Evolutionary conservation across 805 yeast genomes (phyloP), one percentile per base, ranked within the genome.

Genomic region (Ogataea glucozyma): DNA sequence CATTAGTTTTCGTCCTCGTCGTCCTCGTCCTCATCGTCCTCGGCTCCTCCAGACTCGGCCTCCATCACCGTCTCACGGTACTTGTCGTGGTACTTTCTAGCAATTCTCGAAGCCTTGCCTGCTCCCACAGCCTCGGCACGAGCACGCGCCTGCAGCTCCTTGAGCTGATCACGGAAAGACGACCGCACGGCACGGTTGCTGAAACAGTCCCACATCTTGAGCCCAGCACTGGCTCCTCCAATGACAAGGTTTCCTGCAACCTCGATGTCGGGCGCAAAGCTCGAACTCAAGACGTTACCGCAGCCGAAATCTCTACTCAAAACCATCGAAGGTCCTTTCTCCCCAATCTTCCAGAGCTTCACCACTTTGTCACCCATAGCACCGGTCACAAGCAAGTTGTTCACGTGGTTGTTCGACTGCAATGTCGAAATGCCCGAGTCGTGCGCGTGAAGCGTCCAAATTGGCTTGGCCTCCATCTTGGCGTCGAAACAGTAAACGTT

Each of bases 391-490:
- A 93, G 65, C 72, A 87, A 67, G 14, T 91, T 93, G 19, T 83
- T 81, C 23, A 88, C 62, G 59, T 70, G 76, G 19, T 62, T 60
- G 66, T 88, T 90, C 26, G 83, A 75, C 52, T 83, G 84, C 53
- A 93, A 74, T 2, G 91, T 73, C 4, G 97, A 84, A 48, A 93
- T 84, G 48, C 96, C 97, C 2, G 95, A 78, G 67, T 93, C 98
- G 63, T 93, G 99, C 2, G 98, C 98, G 65, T 93, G 96, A 54
- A 93, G 72, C 2, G 96, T 88, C 99, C 99, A 93, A 23, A 91
- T 57, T 14, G 97, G 90, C 51, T 75, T 76, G 44, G 72, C 69
- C 34, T 73, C 75, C 38, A 68, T 69, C 63, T 96, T 79, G 33
- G 88, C 84, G 64, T 91, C 99, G 57, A 85, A 91, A 48, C 91